These are phyloP conservation scores for Pichia sp. DNA, from an alignment of 1,139 yeast genomes.

Conservation along the genomic window DNA sequence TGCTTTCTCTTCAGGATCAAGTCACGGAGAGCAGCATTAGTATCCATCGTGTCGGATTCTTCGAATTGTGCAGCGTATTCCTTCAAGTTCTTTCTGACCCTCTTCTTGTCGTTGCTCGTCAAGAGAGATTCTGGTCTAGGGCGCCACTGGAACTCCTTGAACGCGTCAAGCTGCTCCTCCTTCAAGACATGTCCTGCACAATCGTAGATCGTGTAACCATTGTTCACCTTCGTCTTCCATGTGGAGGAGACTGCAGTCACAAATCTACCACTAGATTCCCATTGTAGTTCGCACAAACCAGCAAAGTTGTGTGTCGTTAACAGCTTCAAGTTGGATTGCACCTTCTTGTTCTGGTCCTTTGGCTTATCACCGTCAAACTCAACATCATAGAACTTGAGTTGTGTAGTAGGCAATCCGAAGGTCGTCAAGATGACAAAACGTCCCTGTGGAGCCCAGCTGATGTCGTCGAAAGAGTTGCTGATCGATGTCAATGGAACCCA, in stretches of 20 bases:
- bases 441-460: slow-evolving; percentile 91
- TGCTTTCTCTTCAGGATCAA: slow-evolving; percentile 80
- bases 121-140: slow-evolving; percentile 87
- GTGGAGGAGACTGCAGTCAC: slow-evolving; percentile 83
- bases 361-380: slow-evolving; percentile 65
- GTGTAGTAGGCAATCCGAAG: slow-evolving; percentile 50
- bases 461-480: slow-evolving; percentile 50
- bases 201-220: slow-evolving; percentile 86
- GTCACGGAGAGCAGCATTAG: slow-evolving; percentile 88
- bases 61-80: slow-evolving; percentile 92
- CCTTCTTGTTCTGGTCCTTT: slow-evolving; percentile 40
- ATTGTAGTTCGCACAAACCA: slow-evolving; percentile 79
- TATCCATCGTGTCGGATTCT: slow-evolving; percentile 95
- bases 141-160: slow-evolving; percentile 93
- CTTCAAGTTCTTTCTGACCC: slow-evolving; percentile 83
- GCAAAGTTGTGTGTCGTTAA: slow-evolving; percentile 61
- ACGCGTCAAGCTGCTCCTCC: slow-evolving; percentile 75
- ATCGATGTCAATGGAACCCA: slow-evolving; percentile 58
- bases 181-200: slow-evolving; percentile 73
- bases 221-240: slow-evolving; percentile 82
- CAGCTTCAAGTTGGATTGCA: slow-evolving; percentile 57
- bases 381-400: slow-evolving; percentile 81
- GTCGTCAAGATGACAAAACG: slow-evolving; percentile 81
- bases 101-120: slow-evolving; percentile 75
- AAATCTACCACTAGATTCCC: slow-evolving; percentile 97